Evolutionary conservation across 1,139 yeast genomes (phyloP).

Genomic region (Hyphopichia wangnamkhiaoensis): DNA sequence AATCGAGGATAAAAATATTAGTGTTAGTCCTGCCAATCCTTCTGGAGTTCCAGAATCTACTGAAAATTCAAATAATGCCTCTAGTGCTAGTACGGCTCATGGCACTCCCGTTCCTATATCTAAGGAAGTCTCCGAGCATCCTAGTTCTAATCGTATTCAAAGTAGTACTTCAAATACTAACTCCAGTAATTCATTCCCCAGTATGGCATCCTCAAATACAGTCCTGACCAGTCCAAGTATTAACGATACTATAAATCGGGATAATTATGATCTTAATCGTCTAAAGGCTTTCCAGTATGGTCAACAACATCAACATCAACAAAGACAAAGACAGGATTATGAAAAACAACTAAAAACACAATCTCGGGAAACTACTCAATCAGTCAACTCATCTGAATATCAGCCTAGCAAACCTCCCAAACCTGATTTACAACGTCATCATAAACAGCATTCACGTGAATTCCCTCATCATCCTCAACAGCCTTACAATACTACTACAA

Average conservation of each 20-base stretch:
- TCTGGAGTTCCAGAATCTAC: neutral
- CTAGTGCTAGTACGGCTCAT: no score
- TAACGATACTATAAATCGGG: conserved; percentile 8
- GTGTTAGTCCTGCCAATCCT: neutral
- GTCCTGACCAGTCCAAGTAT: neutral
- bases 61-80: neutral
- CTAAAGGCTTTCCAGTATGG: conserved; percentile 14
- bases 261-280: conserved; percentile 15
- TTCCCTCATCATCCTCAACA: neutral
- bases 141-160: no score
- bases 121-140: no score
- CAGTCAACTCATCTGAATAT: no score
- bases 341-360: neutral
- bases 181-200: conserved; percentile 6
- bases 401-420: no score
- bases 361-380: no score
- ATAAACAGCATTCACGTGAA: neutral
- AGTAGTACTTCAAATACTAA: no score
- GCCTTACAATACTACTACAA: conserved; percentile 11
- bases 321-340: neutral
- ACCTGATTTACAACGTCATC: neutral
- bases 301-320: conserved; percentile 4
- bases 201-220: neutral
- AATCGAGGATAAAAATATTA: conserved; percentile 1
- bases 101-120: no score